A percentile compares a stretch with the other conserved stretches of the same genome.
Evolutionary conservation across 2,329 filamentous ascomycete genomes (phyloP).

Genomic region (Pyrenochaeta sp.): DNA sequence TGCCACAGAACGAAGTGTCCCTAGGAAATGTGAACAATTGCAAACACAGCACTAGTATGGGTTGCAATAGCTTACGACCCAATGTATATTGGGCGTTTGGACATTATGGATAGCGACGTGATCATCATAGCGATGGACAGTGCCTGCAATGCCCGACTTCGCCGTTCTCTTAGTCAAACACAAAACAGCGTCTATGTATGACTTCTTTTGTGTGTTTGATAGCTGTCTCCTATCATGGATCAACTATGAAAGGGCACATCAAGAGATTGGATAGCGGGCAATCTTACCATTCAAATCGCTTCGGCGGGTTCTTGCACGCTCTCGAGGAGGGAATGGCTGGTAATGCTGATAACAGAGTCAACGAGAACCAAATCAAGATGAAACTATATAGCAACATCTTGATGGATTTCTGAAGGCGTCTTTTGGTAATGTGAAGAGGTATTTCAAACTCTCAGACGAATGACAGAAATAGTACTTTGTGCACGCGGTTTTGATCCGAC

Average conservation of each 20-base stretch:
- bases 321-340: slow-evolving; percentile 1
- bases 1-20: slow-evolving; percentile 33
- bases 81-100: slow-evolving; percentile 35
- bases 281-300: slow-evolving; percentile 26
- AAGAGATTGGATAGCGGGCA: background rate
- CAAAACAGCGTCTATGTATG: slow-evolving; percentile 35
- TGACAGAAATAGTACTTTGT: too few species aligned
- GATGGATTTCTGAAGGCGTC: background rate
- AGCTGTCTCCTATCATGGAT: slow-evolving; percentile 25
- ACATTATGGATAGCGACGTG: slow-evolving; percentile 29
- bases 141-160: slow-evolving; percentile 21
- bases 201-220: slow-evolving; percentile 18
- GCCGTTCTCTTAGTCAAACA: slow-evolving; percentile 27
- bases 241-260: background rate
- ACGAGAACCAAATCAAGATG: slow-evolving; percentile 6
- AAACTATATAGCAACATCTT: slow-evolving; percentile 7
- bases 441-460: too few species aligned
- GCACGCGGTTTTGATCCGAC: too few species aligned
- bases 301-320: slow-evolving; percentile 21
- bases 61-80: slow-evolving; percentile 14
- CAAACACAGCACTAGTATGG: background rate
- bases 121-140: slow-evolving; percentile 35
- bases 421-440: too few species aligned
- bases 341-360: slow-evolving; percentile 15
- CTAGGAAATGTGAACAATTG: background rate